Conservation (phyloP, 208 protist species). For the Crithidia expoeki region DNA sequence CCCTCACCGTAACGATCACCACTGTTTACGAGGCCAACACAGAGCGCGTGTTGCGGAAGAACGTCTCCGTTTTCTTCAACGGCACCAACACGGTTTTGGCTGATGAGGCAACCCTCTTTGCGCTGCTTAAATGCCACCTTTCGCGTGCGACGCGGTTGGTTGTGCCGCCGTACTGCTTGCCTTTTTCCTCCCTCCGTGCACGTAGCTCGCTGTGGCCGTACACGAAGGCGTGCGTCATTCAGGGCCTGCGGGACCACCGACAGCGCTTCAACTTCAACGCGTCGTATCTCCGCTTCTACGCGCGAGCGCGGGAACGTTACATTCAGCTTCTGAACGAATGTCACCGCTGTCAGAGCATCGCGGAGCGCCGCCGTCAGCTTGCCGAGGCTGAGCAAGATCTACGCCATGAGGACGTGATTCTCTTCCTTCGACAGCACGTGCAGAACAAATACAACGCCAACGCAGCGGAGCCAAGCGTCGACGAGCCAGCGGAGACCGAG, state of each 20-base stretch:
- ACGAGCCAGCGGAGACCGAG: constrained; percentile 8
- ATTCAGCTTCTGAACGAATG: constrained; percentile 70
- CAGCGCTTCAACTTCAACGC: constrained; percentile 81
- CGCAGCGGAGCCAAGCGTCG: background rate
- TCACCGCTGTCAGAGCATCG: constrained; percentile 51
- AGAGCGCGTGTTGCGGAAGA: constrained; percentile 55
- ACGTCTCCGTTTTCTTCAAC: constrained; percentile 47
- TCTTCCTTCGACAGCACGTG: constrained; percentile 59
- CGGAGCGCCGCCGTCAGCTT: constrained; percentile 46
- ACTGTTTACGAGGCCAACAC: constrained; percentile 46
- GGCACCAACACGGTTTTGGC: constrained; percentile 38
- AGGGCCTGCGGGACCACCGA: constrained; percentile 53
- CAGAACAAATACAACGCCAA: constrained; percentile 44
- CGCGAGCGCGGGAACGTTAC: constrained; percentile 64
- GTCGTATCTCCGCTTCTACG: constrained; percentile 74
- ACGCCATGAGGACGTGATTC: constrained; percentile 75
- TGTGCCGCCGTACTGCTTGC: constrained; percentile 64
- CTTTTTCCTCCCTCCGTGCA: constrained; percentile 43
- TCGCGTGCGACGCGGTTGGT: constrained; percentile 44
- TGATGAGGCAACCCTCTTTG: constrained; percentile 51
- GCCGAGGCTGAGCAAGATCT: constrained; percentile 76
- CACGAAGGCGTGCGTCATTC: constrained; percentile 50
- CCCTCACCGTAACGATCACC: constrained; percentile 47
- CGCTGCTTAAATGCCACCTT: constrained; percentile 54
- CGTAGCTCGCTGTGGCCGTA: constrained; percentile 67